Base-by-base conservation (phyloP, 371 early-diverging fungal species). In the Nematocida minor region DNA sequence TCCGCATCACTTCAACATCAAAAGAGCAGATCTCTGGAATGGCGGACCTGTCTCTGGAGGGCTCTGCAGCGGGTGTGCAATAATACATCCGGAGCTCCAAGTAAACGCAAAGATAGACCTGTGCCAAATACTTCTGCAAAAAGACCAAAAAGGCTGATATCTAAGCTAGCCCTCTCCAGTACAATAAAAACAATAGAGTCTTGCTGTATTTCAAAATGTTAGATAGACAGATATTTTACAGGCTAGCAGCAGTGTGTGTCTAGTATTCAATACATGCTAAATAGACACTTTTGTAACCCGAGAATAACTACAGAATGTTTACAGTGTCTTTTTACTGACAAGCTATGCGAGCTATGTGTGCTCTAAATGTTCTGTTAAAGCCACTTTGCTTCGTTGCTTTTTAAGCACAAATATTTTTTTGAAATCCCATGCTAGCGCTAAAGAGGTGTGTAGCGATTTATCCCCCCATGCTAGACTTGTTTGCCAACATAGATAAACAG, bases 401-500 rank as follows among this genome's bases (percentile, higher is more conserved):
- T 68, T 49, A 54, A 22, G 0, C 27, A 2, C 42, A 32, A 40
- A 55, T 49, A 49, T 44, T 74, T 64, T 74, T 74, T 74, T 74
- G 18, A 49, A 31, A 34, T 49, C 38, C 66, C 32, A 64, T 74
- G 63, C 48, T 16, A 11, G 40, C 49, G 18, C 9, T 74, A 34
- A 63, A 55, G 29, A 38, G 40, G 41, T 74, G 77, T 36, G 36
- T 74, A 46, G 53, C 64, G 20, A 74, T 62, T 32, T 74, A 74
- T 66, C 77, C 77, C 4, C 77, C 77, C 18, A 74, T 74, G 77
- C 77, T 74, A 22, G 77, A 74, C 36, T 14, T 74, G 14, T 34
- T 74, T n/a, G 14, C 29, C 11, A 29, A 62, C 31, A 55, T 48
- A 25, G 18, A 34, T 18, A 36, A 36, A 74, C 18, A 48, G 7